A percentile compares a stretch with the other conserved stretches of the same genome.
These are phyloP conservation scores for Phytophthora colocasiae DNA, from an alignment of 352 stramenopile species.

Conservation along the genomic window DNA sequence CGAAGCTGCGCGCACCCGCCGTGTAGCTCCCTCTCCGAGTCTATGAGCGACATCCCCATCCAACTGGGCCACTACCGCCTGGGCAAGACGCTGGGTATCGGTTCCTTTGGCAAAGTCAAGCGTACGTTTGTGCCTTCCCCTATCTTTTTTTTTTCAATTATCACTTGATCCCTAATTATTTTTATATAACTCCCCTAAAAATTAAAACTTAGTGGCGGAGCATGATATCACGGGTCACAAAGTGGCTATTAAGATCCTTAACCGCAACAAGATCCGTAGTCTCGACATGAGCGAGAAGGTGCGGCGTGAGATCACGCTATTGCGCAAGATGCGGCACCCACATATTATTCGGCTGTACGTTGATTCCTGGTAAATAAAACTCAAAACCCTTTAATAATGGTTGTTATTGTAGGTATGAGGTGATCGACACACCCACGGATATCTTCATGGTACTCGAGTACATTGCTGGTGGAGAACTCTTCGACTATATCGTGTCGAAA, in stretches of 20 bases:
- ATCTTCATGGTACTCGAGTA: constrained; percentile 97
- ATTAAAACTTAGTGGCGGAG: constrained; percentile 88
- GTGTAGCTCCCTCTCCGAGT: constrained; percentile 1
- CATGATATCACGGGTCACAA: constrained; percentile 99
- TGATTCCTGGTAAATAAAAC: neutral
- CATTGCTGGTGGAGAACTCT: constrained; percentile 94
- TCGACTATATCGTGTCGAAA: constrained; percentile 99
- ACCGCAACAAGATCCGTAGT: constrained; percentile 98
- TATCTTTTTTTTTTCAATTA: no score
- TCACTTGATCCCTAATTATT: no score
- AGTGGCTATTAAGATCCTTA: constrained; percentile 99
- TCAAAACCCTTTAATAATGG: constrained; percentile 1
- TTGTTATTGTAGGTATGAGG: constrained; percentile 87
- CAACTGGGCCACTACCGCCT: constrained; percentile 98
- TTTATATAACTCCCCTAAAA: no score
- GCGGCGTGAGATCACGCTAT: constrained; percentile 98
- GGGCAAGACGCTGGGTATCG: constrained; percentile 99
- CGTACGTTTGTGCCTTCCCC: constrained; percentile 57
- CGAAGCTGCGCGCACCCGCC: constrained; percentile 4
- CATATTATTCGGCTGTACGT: constrained; percentile 99
- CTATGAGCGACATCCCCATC: constrained; percentile 91
- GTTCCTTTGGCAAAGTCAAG: constrained; percentile 99
- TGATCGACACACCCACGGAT: constrained; percentile 99
- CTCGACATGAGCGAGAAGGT: constrained; percentile 99
- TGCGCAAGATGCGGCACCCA: constrained; percentile 98